Evolutionary conservation across 2,329 filamentous ascomycete genomes (phyloP), one percentile per base, ranked within the genome.

Genomic region (Aaosphaeria arxii): DNA sequence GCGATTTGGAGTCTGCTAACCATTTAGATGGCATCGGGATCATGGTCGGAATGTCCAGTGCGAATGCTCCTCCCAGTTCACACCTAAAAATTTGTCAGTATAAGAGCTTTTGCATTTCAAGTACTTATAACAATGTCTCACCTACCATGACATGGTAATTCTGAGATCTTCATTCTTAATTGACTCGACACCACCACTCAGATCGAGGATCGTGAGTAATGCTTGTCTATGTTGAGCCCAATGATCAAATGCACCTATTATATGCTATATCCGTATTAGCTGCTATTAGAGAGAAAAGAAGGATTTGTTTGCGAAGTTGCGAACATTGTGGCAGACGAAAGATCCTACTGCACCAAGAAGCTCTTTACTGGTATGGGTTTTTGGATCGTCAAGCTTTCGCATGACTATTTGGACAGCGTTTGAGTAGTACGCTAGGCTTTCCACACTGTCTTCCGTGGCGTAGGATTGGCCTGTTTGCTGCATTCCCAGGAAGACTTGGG

Each of bases 1-100:
- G 73, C 70, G 77, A 72, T 75, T 71, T 66, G 45, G 58, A 58
- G 33, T 61, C 46, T 6, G 31, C 24, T 30, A 45, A 42, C 64
- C 63, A 67, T 44, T 49, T 48, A 2, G 17, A 32, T 11, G 64
- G 63, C 38, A 67, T 44, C 1, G 61, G 60, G 9, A 64, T 42
- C 11, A 54, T 47, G 5, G 61, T 57, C 6, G 55, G 51, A n/a
- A 61, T 56, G 39, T 67, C 64, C 52, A 62, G 62, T 6, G 57
- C 55, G 46, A 67, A 66, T 11, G 55, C 53, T 6, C 61, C 61
- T 28, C 58, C 43, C 0, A 67, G 56, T 46, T 67, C 64, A 33
- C 53, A 46, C 62, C 63, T 67, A 29, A 5, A 40, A 24, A 41
- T 2, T 4, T 17, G 17, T 43, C 30, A 43, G 45, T 43, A 9